Percentiles rank a stretch among this genome's conserved stretches.
phyloP scores from a whole-genome alignment of 1,284 basidiomycete species.

The Melampsora abietis-canadensis region DNA sequence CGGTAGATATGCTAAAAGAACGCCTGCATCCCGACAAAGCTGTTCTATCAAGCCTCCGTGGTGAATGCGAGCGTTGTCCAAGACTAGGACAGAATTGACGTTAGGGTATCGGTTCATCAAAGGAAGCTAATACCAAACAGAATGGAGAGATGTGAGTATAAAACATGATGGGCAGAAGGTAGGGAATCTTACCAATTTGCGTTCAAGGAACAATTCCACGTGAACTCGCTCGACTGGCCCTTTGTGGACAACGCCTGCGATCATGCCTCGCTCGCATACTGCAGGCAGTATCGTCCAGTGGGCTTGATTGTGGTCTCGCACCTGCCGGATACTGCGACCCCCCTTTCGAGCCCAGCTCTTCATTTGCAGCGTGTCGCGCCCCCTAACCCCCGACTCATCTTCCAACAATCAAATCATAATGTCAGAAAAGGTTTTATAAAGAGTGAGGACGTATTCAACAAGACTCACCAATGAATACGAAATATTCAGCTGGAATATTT shows the following conservation, averaged over 20 bases:
- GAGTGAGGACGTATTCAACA: not conserved
- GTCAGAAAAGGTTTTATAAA: not conserved
- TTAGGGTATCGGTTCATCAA: not conserved
- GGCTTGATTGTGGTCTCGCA: not conserved
- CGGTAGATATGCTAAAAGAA: conserved; percentile 13
- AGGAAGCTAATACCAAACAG: not conserved
- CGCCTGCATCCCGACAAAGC: not conserved
- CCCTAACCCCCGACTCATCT: not conserved
- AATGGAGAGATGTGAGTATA: not conserved
- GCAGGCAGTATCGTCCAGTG: not conserved
- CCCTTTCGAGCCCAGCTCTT: not conserved
- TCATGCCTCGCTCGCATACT: not conserved
- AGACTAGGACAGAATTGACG: not conserved
- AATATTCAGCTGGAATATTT: not conserved
- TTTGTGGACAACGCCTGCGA: not conserved
- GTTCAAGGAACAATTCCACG: not conserved
- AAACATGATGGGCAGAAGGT: not conserved
- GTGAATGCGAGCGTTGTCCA: conserved; percentile 9
- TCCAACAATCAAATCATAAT: not conserved
- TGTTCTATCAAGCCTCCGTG: conserved; percentile 4
- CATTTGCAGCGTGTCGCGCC: not conserved
- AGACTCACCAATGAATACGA: not conserved
- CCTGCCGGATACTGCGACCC: not conserved
- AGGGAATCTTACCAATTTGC: not conserved
- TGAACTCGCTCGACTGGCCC: not conserved